These are phyloP conservation scores for Cytidiella melzeri DNA, from an alignment of 768 basidiomycete species.

Conservation along the genomic window DNA sequence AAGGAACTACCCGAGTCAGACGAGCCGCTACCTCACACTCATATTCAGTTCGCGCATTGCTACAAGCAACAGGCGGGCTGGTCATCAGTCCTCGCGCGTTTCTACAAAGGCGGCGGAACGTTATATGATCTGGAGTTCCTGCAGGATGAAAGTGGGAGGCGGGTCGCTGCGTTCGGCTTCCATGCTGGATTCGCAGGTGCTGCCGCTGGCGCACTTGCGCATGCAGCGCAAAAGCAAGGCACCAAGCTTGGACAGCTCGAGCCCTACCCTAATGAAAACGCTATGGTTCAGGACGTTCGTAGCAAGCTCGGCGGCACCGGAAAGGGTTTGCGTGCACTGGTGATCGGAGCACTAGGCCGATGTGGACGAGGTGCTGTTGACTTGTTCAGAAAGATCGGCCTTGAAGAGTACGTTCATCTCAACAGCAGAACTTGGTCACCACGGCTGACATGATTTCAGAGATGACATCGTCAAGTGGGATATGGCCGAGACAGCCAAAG, in stretches of 20 bases:
- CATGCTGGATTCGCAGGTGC: conserved; percentile 99
- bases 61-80: conserved; percentile 96
- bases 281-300: conserved; percentile 76
- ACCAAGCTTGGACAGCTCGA: conserved; percentile 59
- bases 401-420: conserved; percentile 86
- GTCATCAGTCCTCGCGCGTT: conserved; percentile 79
- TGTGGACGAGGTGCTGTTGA: conserved; percentile 95
- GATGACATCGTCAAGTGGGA: conserved; percentile 98
- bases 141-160: conserved; percentile 73
- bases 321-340: conserved; percentile 76
- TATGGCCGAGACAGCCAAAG: conserved; percentile 92
- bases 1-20: conserved; percentile 90
- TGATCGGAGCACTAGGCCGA: conserved; percentile 93
- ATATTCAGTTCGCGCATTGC: conserved; percentile 98
- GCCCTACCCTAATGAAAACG: conserved; percentile 79
- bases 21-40: conserved; percentile 83
- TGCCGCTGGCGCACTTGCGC: conserved; percentile 81
- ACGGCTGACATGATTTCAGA: conserved; percentile 35
- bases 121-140: conserved; percentile 97
- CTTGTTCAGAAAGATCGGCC: conserved; percentile 91
- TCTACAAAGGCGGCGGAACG: conserved; percentile 74
- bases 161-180: conserved; percentile 97
- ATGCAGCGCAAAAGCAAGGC: conserved; percentile 59
- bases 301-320: conserved; percentile 57
- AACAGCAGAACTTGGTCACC: too few relatives aligned